Evolutionary conservation across 257 asterid species (phyloP).

Genomic region (Paraleonurus japonicus): DNA sequence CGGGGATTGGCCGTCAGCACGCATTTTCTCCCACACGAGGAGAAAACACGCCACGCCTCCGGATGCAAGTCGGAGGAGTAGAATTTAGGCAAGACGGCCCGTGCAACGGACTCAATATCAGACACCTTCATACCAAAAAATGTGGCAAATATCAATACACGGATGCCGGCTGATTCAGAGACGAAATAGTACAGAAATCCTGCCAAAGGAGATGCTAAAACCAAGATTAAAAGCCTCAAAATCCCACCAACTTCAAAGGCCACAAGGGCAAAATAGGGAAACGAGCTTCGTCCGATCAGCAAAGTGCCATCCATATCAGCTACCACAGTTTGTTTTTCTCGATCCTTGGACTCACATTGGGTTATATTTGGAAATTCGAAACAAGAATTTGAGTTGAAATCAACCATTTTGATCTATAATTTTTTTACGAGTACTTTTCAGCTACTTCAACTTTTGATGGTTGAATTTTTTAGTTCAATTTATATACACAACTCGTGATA

Average conservation of each 20-base stretch:
- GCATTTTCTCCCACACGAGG: constrained; percentile 58
- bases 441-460: too few species aligned
- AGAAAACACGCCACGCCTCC: constrained; percentile 65
- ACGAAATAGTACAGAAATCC: constrained; percentile 53
- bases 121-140: constrained; percentile 57
- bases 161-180: constrained; percentile 64
- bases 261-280: constrained; percentile 68
- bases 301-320: constrained; percentile 68
- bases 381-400: not conserved
- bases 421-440: too few species aligned
- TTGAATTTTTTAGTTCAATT: too few species aligned
- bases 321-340: constrained; percentile 46
- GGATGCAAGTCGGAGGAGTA: constrained; percentile 68
- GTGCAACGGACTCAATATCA: constrained; percentile 58
- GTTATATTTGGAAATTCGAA: constrained; percentile 34
- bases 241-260: constrained; percentile 82
- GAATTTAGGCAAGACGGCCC: constrained; percentile 67
- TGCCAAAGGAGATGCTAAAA: constrained; percentile 56
- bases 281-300: constrained; percentile 57
- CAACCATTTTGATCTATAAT: too few species aligned
- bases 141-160: constrained; percentile 53
- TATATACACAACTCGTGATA: too few species aligned
- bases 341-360: constrained; percentile 42
- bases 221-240: constrained; percentile 53
- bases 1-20: constrained; percentile 72